A percentile compares a stretch with the other conserved stretches of the same genome.
Conservation (phyloP, 257 asterid genomes). For the Penstemon newberryi region DNA sequence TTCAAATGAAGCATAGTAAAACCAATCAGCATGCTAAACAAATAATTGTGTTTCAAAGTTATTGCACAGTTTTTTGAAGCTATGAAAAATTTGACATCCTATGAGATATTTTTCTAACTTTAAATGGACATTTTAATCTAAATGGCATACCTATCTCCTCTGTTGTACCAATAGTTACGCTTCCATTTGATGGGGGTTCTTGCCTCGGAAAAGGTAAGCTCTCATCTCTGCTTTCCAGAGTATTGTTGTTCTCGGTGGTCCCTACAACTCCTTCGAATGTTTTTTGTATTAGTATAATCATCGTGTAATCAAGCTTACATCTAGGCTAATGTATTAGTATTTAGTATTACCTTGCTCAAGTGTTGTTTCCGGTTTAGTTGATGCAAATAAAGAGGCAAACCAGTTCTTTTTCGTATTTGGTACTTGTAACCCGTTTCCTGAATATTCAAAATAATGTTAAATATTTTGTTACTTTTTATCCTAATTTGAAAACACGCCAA, state of each 20-base stretch:
- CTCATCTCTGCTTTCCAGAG: conserved; percentile 19
- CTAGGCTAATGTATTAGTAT: too few relatives aligned
- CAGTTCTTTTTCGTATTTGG: conserved; percentile 45
- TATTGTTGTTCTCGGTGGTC: neutral
- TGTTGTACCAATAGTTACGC: conserved; percentile 12
- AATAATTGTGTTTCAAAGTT: too few relatives aligned
- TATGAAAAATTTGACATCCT: too few relatives aligned
- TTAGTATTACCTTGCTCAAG: conserved; percentile 50
- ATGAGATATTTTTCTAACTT: too few relatives aligned
- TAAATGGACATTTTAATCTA: neutral
- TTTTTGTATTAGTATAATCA: too few relatives aligned
- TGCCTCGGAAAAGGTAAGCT: conserved; percentile 19
- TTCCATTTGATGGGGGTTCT: conserved; percentile 32
- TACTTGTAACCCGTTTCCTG: conserved; percentile 65
- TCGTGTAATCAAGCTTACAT: too few relatives aligned
- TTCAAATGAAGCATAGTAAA: too few relatives aligned
- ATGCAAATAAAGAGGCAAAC: conserved; percentile 53
- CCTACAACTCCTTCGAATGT: conserved; percentile 6
- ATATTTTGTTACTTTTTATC: too few relatives aligned
- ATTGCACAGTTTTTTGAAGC: neutral
- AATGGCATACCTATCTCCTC: conserved; percentile 38
- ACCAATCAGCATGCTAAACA: too few relatives aligned
- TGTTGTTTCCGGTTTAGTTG: conserved; percentile 42
- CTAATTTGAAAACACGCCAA: too few relatives aligned
- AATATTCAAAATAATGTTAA: conserved; percentile 18